phyloP scores from a whole-genome alignment of 129 eudicot species.

The Calendula officinalis region DNA sequence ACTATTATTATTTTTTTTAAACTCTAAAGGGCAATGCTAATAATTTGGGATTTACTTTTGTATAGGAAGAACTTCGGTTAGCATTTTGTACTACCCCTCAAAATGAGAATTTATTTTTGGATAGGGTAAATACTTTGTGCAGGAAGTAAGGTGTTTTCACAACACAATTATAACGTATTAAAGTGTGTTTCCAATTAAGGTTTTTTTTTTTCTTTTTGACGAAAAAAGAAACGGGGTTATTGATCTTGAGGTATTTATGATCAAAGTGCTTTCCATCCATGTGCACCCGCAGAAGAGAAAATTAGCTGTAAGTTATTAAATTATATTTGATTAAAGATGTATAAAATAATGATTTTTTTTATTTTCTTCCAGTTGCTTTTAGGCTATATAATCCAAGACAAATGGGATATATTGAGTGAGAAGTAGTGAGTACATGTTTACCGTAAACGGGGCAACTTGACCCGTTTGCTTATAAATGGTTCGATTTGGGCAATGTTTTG shows the following conservation, averaged over 20 bases:
- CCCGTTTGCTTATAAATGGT: not conserved
- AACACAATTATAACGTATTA: not conserved
- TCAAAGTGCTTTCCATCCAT: constrained; percentile 81
- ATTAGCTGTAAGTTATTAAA: constrained; percentile 58
- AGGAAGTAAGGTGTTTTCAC: too few relatives aligned
- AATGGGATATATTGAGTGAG: constrained; percentile 87
- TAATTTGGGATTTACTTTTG: constrained; percentile 8
- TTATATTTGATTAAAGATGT: constrained; percentile 4
- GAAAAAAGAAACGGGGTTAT: constrained; percentile 85
- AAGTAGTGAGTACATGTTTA: constrained; percentile 73
- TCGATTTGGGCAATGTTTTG: not conserved
- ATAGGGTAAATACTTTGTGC: constrained; percentile 62
- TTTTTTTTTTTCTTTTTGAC: constrained; percentile 86
- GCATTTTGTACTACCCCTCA: constrained; percentile 69
- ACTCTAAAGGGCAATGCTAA: constrained; percentile 8
- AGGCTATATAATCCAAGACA: constrained; percentile 89
- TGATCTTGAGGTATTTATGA: constrained; percentile 92
- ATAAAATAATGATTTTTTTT: not conserved
- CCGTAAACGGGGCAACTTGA: not conserved
- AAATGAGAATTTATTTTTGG: constrained; percentile 87
- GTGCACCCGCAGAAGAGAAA: constrained; percentile 77
- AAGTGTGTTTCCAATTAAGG: constrained; percentile 39
- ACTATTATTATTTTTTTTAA: not conserved
- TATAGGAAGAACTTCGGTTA: constrained; percentile 88
- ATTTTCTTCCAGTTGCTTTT: constrained; percentile 67